These are phyloP conservation scores for Trichoderma semiorbis DNA, from an alignment of 2,329 filamentous ascomycete genomes.

Conservation along the genomic window DNA sequence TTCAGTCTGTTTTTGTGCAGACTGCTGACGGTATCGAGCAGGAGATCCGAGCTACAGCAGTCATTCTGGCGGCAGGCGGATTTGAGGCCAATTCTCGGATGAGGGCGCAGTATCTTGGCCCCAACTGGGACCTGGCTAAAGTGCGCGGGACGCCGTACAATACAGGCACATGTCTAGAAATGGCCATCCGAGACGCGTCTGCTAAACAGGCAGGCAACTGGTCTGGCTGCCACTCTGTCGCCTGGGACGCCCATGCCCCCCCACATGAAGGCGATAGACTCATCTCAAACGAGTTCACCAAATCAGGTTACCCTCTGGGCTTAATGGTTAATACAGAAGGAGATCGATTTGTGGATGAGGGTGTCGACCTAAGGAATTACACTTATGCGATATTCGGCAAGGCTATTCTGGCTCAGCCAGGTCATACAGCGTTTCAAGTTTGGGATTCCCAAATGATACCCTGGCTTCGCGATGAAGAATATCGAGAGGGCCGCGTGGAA, in stretches of 20 bases:
- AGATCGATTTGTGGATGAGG: constrained; percentile 63
- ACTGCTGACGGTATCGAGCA: neutral
- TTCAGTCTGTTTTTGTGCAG: neutral
- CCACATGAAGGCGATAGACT: constrained; percentile 51
- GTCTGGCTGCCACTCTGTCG: constrained; percentile 61
- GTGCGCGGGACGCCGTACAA: neutral
- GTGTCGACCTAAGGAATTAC: constrained; percentile 53
- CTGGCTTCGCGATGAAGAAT: constrained; percentile 61
- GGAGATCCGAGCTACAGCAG: neutral
- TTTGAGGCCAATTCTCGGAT: neutral
- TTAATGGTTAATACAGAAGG: constrained; percentile 61
- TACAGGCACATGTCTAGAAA: neutral
- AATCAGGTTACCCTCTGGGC: constrained; percentile 65
- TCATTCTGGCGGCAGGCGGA: neutral
- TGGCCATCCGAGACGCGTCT: neutral
- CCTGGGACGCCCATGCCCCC: constrained; percentile 62
- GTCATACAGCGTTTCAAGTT: constrained; percentile 59
- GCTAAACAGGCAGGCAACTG: neutral
- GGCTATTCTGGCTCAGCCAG: constrained; percentile 58
- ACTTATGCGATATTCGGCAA: constrained; percentile 56
- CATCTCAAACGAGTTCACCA: constrained; percentile 65
- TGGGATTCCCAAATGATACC: constrained; percentile 53
- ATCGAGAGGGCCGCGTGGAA: constrained; percentile 54
- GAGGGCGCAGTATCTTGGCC: neutral
- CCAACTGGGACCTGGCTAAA: neutral